Percentiles rank a stretch among this genome's conserved stretches.
Conservation (phyloP, 768 basidiomycete species). For the Suillus tomentosus region DNA sequence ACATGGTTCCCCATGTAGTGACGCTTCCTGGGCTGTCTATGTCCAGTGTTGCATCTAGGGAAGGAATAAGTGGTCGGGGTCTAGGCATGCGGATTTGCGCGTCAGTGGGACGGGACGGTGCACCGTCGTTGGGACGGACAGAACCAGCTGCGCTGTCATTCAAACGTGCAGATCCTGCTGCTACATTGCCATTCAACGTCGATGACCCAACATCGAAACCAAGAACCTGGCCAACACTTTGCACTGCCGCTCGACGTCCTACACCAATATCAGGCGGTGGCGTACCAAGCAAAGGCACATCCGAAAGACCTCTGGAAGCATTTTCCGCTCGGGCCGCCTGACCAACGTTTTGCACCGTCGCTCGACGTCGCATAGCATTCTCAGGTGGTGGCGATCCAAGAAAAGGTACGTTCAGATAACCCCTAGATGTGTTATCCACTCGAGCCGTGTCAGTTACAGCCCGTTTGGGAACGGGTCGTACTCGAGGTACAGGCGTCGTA, state of each 20-base stretch:
- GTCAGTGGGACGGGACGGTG: not conserved
- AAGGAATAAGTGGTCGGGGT: slow-evolving; percentile 7
- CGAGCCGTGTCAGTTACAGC: slow-evolving; percentile 24
- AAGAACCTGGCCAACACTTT: slow-evolving; percentile 17
- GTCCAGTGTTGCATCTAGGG: slow-evolving; percentile 18
- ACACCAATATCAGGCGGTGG: slow-evolving; percentile 18
- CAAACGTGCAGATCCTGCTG: slow-evolving; percentile 12
- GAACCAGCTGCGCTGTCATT: slow-evolving; percentile 14
- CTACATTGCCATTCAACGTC: slow-evolving; percentile 16
- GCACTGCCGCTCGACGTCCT: slow-evolving; percentile 19
- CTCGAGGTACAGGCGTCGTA: slow-evolving; percentile 27
- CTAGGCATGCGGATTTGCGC: not conserved
- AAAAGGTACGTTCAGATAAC: slow-evolving; percentile 16
- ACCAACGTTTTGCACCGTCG: slow-evolving; percentile 15
- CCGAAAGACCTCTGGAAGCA: slow-evolving; percentile 17
- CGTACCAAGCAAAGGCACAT: slow-evolving; percentile 17
- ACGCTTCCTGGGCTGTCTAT: slow-evolving; percentile 34
- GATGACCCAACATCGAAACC: slow-evolving; percentile 21
- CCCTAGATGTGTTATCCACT: slow-evolving; percentile 15
- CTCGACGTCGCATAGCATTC: slow-evolving; percentile 23
- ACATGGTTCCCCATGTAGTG: slow-evolving; percentile 40
- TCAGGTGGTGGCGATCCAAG: slow-evolving; percentile 13
- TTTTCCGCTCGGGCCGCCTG: slow-evolving; percentile 21
- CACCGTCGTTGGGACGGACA: not conserved
- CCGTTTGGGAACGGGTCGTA: slow-evolving; percentile 24